phyloP scores from a whole-genome alignment of 148 eudicot species.

The Rhododendron vialii region DNA sequence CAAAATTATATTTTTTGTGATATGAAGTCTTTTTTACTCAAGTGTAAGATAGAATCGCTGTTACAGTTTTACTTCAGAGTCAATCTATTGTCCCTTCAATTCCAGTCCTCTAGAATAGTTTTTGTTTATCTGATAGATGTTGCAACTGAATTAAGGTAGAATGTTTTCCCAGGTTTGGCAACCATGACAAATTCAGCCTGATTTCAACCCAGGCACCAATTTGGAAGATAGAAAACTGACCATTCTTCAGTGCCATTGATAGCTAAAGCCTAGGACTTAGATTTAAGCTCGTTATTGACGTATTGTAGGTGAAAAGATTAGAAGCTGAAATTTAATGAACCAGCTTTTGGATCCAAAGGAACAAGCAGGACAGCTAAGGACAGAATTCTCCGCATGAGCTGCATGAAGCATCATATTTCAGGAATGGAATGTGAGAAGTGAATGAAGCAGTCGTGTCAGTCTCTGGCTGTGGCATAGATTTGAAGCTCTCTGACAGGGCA shows the following conservation, averaged over 20 bases:
- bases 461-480: neutral
- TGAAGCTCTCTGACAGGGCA: neutral
- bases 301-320: neutral
- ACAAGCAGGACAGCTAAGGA: neutral
- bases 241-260: neutral
- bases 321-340: neutral
- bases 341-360: neutral
- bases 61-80: neutral
- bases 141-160: neutral
- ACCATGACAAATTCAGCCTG: neutral
- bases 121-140: neutral
- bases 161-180: neutral
- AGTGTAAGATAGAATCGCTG: neutral
- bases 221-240: neutral
- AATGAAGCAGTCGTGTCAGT: neutral
- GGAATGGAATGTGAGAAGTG: neutral
- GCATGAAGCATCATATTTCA: neutral
- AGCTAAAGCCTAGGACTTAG: conserved; percentile 2
- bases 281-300: neutral
- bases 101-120: neutral
- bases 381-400: conserved; percentile 2
- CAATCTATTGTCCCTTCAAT: neutral
- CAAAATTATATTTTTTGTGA: neutral
- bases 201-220: neutral
- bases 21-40: neutral